Conservation (phyloP, 2,329 filamentous ascomycete species). For the Hypocreales sp. region DNA sequence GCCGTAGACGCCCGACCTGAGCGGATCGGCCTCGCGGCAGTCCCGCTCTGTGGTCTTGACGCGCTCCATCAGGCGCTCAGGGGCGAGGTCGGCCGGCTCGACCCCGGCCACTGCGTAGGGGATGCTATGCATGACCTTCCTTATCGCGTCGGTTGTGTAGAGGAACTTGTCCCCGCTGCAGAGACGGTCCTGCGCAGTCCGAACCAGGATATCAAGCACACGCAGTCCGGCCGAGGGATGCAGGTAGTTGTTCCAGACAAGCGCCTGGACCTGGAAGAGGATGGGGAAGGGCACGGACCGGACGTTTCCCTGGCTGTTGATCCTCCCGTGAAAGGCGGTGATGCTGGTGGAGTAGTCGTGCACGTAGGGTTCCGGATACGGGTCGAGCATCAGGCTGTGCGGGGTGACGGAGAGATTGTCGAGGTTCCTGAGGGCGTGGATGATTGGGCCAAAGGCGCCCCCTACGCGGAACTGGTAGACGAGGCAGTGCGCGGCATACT, state of each 20-base stretch:
- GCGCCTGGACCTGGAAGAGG: constrained; percentile 45
- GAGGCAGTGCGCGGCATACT: constrained; percentile 23
- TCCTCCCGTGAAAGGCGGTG: constrained; percentile 15
- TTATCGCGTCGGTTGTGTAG: constrained; percentile 37
- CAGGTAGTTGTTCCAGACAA: constrained; percentile 49
- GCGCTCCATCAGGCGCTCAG: constrained; percentile 21
- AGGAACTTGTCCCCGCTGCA: constrained; percentile 13
- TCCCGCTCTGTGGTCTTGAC: constrained; percentile 25
- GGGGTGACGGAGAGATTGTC: constrained; percentile 10
- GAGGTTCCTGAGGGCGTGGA: constrained; percentile 8
- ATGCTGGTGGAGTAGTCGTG: constrained; percentile 11
- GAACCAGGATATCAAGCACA: constrained; percentile 28
- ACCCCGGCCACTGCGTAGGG: constrained; percentile 36
- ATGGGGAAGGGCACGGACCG: constrained; percentile 31
- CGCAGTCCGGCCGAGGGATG: constrained; percentile 33
- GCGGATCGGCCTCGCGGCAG: constrained; percentile 11
- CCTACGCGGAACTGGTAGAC: constrained; percentile 20
- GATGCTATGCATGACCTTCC: constrained; percentile 33
- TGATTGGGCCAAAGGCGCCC: constrained; percentile 1
- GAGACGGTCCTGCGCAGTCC: constrained; percentile 10
- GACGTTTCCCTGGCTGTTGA: constrained; percentile 8
- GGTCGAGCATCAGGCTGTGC: constrained; percentile 7
- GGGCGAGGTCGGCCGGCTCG: constrained; percentile 24
- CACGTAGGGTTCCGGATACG: constrained; percentile 1
- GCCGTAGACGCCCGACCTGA: constrained; percentile 12